Conservation (phyloP, 2,329 filamentous ascomycete genomes). For the Cladosporium phlei region DNA sequence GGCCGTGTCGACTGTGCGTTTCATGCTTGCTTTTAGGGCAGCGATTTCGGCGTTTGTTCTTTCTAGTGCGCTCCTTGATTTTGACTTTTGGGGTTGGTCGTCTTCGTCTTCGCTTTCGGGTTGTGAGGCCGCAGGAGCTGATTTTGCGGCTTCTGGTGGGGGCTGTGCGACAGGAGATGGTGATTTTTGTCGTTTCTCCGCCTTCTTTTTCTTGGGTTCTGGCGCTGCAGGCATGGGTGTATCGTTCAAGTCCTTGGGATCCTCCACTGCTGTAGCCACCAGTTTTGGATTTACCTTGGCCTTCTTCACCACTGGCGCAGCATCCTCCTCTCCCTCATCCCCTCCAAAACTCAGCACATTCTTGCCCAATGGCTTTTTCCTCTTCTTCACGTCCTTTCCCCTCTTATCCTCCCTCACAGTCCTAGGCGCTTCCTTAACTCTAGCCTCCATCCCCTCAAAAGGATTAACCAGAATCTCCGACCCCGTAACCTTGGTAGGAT, state of each 20-base stretch:
- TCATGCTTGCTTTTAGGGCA: conserved; percentile 76
- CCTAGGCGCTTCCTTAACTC: conserved; percentile 52
- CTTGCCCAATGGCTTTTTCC: conserved; percentile 69
- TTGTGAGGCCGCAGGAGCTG: conserved; percentile 1
- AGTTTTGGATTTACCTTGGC: conserved; percentile 74
- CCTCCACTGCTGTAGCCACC: conserved; percentile 37
- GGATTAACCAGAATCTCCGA: conserved; percentile 76
- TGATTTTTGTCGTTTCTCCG: conserved; percentile 14
- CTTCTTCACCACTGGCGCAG: conserved; percentile 63
- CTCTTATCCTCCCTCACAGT: conserved; percentile 45
- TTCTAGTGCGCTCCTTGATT: conserved; percentile 45
- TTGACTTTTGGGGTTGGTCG: conserved; percentile 14
- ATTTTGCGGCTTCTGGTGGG: conserved; percentile 10
- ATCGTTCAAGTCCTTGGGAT: conserved; percentile 20
- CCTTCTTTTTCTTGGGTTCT: conserved; percentile 19
- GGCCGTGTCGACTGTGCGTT: conserved; percentile 48
- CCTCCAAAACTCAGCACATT: conserved; percentile 70
- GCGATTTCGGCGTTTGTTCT: conserved; percentile 75
- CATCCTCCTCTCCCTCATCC: conserved; percentile 57
- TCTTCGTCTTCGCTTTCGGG: conserved; percentile 23
- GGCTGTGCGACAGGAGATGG: conserved; percentile 16
- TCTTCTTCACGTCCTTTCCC: conserved; percentile 54
- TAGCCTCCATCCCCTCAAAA: conserved; percentile 74
- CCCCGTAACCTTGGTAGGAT: conserved; percentile 71
- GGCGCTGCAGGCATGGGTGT: conserved; percentile 22